A percentile compares a stretch with the other conserved stretches of the same genome.
phyloP scores from a whole-genome alignment of 148 eudicot species.

The Gaultheria prostrata region DNA sequence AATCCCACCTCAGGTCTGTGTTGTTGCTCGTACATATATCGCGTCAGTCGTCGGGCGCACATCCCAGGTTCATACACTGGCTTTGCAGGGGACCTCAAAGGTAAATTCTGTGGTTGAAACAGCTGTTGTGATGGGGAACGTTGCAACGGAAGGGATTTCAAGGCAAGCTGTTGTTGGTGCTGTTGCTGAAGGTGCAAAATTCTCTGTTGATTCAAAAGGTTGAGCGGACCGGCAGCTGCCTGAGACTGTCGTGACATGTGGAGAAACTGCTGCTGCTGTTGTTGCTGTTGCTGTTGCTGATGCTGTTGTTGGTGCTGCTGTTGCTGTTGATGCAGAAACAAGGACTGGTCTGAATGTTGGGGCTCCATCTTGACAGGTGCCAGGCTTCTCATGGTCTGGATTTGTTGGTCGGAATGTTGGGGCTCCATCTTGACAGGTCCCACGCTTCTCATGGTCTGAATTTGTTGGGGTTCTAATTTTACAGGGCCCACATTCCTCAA shows the following conservation, averaged over 20 bases:
- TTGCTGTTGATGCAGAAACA: constrained; percentile 76
- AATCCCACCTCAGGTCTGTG: constrained; percentile 84
- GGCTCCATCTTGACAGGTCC: constrained; percentile 70
- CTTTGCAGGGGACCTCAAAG: constrained; percentile 73
- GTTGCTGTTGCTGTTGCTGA: constrained; percentile 39
- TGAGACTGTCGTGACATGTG: constrained; percentile 79
- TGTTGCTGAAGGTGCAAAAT: constrained; percentile 68
- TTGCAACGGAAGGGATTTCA: constrained; percentile 77
- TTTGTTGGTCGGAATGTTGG: constrained; percentile 44
- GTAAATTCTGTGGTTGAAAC: constrained; percentile 64
- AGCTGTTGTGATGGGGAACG: constrained; percentile 59
- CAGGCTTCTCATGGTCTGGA: constrained; percentile 59
- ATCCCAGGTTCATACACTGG: constrained; percentile 83
- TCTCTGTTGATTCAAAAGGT: constrained; percentile 77
- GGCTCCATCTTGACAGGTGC: constrained; percentile 70
- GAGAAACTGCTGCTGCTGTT: constrained; percentile 48
- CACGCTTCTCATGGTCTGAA: constrained; percentile 58
- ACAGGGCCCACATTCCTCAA: constrained; percentile 62
- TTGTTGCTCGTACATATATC: constrained; percentile 96
- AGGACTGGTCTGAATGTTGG: constrained; percentile 73
- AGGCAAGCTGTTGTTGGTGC: constrained; percentile 63
- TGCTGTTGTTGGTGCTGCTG: constrained; percentile 63
- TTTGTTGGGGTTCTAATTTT: constrained; percentile 68
- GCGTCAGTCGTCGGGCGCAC: constrained; percentile 90
- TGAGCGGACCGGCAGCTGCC: constrained; percentile 67